Evolutionary conservation across 2,329 filamentous ascomycete species (phyloP).

Genomic region (Claviceps fusiformis): DNA sequence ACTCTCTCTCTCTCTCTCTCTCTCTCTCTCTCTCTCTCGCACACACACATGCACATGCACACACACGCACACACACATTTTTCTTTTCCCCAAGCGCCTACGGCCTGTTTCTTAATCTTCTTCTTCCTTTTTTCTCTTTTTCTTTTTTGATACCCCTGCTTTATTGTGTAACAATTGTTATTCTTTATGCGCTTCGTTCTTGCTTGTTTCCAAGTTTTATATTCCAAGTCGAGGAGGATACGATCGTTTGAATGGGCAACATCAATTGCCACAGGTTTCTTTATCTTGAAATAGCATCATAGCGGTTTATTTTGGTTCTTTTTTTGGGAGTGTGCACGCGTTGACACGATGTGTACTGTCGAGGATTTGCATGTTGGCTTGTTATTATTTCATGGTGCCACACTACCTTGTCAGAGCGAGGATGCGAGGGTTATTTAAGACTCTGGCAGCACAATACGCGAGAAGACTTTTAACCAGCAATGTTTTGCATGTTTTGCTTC

Average conservation of each 20-base stretch:
- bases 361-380: not conserved
- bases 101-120: not conserved
- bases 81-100: not conserved
- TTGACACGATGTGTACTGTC: not conserved
- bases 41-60: not conserved
- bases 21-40: too few species aligned
- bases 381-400: not conserved
- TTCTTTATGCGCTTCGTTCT: not conserved
- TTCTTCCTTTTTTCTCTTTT: slow-evolving; percentile 1
- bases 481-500: not conserved
- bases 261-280: not conserved
- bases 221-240: not conserved
- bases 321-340: not conserved
- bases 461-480: not conserved
- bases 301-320: not conserved
- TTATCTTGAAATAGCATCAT: not conserved
- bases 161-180: not conserved
- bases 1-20: too few species aligned
- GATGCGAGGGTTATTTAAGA: not conserved
- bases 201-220: not conserved
- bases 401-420: not conserved
- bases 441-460: not conserved
- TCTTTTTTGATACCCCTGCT: slow-evolving; percentile 7
- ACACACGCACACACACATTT: not conserved
- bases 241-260: not conserved